Conservation (phyloP, 2,329 filamentous ascomycete species). For the Aspergillus quadrilineatus region DNA sequence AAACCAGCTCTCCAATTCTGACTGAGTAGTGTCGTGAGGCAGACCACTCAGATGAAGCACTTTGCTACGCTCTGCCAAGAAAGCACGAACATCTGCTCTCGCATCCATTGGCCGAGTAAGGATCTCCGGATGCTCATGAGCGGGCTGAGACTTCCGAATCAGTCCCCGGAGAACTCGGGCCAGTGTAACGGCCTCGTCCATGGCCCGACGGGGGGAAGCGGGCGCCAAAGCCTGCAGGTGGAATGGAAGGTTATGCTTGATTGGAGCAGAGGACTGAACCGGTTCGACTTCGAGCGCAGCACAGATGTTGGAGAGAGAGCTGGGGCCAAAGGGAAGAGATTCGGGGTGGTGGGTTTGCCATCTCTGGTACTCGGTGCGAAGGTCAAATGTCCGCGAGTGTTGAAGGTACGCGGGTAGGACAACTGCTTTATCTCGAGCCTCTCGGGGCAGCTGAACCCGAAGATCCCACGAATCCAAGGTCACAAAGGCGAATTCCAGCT, state of each 20-base stretch:
- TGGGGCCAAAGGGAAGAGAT: conserved; percentile 92
- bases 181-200: conserved; percentile 95
- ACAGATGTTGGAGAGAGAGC: conserved; percentile 95
- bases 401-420: conserved; percentile 95
- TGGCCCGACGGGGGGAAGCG: conserved; percentile 89
- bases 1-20: conserved; percentile 98
- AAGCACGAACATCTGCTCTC: conserved; percentile 90
- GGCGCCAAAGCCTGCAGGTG: conserved; percentile 94
- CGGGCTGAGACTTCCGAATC: conserved; percentile 92
- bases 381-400: conserved; percentile 94
- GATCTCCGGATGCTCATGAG: conserved; percentile 91
- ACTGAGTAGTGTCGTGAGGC: conserved; percentile 97
- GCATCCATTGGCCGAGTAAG: conserved; percentile 95
- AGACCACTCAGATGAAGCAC: conserved; percentile 97
- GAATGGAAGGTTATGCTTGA: conserved; percentile 98
- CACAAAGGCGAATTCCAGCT: conserved; percentile 96
- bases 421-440: conserved; percentile 96
- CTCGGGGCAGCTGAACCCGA: conserved; percentile 92
- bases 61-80: conserved; percentile 94
- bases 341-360: conserved; percentile 99
- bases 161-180: conserved; percentile 88
- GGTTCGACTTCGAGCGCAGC: conserved; percentile 97
- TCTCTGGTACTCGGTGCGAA: conserved; percentile 94
- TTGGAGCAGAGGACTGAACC: conserved; percentile 93
- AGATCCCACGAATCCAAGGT: conserved; percentile 98